Evolutionary conservation across 208 protist species (phyloP).

Genomic region (Crithidia thermophila): DNA sequence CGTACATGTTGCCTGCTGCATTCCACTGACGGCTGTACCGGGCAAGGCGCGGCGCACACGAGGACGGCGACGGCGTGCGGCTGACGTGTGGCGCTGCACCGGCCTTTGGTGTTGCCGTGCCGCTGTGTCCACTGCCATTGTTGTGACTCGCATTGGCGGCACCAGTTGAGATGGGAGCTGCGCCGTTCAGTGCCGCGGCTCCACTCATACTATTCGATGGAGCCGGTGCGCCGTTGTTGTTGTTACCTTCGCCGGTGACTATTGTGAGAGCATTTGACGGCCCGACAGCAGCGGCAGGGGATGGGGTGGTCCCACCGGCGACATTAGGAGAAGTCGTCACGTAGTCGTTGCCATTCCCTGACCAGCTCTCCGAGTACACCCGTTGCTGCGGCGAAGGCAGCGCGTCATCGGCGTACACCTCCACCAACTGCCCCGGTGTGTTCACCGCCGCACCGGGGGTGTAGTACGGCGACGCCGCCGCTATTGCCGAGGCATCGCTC

Average conservation of each 20-base stretch:
- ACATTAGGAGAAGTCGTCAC: neutral
- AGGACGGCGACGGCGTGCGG: neutral
- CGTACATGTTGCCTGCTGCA: constrained; percentile 38
- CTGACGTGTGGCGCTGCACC: neutral
- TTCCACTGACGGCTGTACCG: constrained; percentile 1
- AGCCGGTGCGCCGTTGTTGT: too few relatives aligned
- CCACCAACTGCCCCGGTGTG: neutral
- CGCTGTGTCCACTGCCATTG: neutral
- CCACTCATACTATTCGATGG: too few relatives aligned
- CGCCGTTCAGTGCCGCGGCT: too few relatives aligned
- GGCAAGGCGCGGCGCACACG: neutral
- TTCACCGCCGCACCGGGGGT: constrained; percentile 1
- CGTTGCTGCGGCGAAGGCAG: neutral
- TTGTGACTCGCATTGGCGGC: neutral
- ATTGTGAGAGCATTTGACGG: too few relatives aligned
- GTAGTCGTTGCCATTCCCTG: neutral
- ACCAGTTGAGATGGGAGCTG: too few relatives aligned
- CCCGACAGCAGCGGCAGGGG: neutral
- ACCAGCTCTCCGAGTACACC: constrained; percentile 15
- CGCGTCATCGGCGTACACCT: neutral
- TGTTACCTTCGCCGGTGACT: too few relatives aligned
- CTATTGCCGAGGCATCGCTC: neutral
- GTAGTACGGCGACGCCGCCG: constrained; percentile 13
- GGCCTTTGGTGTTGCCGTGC: neutral
- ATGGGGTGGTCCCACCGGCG: neutral